A percentile compares a stretch with the other conserved stretches of the same genome.
Evolutionary conservation across 306 rosid species (phyloP).

Genomic region (Mimosa bimucronata): DNA sequence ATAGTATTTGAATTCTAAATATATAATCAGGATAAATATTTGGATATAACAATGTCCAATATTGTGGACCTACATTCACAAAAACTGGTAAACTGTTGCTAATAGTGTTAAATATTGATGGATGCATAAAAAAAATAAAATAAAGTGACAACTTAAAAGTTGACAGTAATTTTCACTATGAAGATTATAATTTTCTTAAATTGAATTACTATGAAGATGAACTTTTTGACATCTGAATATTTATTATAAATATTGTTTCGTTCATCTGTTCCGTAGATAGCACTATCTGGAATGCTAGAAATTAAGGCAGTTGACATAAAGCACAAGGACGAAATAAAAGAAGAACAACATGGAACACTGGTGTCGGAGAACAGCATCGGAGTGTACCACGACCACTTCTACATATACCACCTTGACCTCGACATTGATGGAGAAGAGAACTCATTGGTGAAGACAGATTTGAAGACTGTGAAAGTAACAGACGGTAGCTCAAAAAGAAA

Average conservation of each 20-base stretch:
- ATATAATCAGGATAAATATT: too few relatives aligned
- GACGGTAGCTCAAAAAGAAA: conserved; percentile 53
- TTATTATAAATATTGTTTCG: not conserved
- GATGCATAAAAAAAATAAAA: too few relatives aligned
- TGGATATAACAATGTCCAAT: too few relatives aligned
- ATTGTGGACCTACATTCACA: too few relatives aligned
- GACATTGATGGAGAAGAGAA: conserved; percentile 60
- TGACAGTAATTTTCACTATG: not conserved
- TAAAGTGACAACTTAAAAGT: too few relatives aligned
- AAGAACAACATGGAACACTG: conserved; percentile 52
- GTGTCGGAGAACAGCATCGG: conserved; percentile 56
- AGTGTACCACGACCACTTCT: conserved; percentile 66
- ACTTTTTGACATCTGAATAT: not conserved
- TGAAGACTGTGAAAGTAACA: conserved; percentile 42
- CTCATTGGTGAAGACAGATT: conserved; percentile 53
- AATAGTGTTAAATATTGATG: too few relatives aligned
- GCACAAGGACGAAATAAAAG: conserved; percentile 45
- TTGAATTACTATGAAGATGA: not conserved
- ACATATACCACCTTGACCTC: conserved; percentile 57
- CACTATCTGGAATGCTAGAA: conserved; percentile 54
- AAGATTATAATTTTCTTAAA: not conserved
- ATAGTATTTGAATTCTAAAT: too few relatives aligned
- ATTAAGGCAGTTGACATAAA: conserved; percentile 42
- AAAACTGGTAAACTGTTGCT: too few relatives aligned
- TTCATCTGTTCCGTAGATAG: conserved; percentile 18